phyloP scores from a whole-genome alignment of 169 alveolate genomes.

The Eimeria brunetti region DNA sequence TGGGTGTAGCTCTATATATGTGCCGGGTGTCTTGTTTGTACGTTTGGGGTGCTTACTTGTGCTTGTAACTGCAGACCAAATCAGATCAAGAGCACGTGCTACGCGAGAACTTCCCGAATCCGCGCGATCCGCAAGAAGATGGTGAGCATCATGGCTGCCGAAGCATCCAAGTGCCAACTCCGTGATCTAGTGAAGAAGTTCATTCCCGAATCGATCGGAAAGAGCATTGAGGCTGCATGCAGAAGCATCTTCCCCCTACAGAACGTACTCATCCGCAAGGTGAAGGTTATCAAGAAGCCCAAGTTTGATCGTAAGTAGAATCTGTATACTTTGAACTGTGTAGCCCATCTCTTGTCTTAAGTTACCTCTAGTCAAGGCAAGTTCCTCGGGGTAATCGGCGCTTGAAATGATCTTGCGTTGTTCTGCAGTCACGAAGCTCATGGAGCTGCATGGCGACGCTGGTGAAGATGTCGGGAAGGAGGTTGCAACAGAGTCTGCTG shows the following conservation, averaged over 20 bases:
- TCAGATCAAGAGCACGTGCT: slow-evolving; percentile 97
- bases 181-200: slow-evolving; percentile 97
- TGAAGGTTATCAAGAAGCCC: slow-evolving; percentile 98
- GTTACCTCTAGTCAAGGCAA: background rate
- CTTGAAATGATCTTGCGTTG: background rate
- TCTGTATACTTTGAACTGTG: background rate
- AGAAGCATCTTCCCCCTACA: slow-evolving; percentile 98
- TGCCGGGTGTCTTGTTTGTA: background rate
- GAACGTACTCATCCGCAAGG: slow-evolving; percentile 97
- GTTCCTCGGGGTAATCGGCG: background rate
- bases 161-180: slow-evolving; percentile 95
- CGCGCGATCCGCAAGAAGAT: slow-evolving; percentile 97
- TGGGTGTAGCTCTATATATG: background rate
- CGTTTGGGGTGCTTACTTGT: background rate
- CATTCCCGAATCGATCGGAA: slow-evolving; percentile 97
- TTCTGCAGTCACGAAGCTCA: slow-evolving; percentile 76
- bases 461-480: slow-evolving; percentile 78
- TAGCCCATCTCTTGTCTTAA: too few relatives aligned
- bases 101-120: slow-evolving; percentile 97
- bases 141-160: slow-evolving; percentile 97
- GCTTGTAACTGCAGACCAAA: slow-evolving; percentile 87
- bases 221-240: slow-evolving; percentile 97
- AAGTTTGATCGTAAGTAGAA: slow-evolving; percentile 92
- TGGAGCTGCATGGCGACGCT: slow-evolving; percentile 80
- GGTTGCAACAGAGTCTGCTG: slow-evolving; percentile 76